Base-by-base conservation (phyloP, 2,329 filamentous ascomycete genomes). In the Fusarium poae region DNA sequence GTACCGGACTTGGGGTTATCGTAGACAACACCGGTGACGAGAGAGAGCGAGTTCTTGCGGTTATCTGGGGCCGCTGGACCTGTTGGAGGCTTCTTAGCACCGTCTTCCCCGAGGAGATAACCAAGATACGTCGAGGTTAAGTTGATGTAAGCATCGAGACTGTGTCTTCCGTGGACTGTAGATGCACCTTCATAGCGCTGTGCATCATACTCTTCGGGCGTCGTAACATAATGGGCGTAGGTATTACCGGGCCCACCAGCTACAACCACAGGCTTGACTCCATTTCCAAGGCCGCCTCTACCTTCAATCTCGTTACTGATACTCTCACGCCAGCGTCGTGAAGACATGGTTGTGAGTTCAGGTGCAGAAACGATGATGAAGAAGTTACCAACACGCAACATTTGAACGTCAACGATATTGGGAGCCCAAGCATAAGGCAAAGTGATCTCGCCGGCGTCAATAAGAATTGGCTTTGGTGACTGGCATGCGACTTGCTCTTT, bases 151-250 rank as follows among this genome's bases (percentile, higher is more conserved):
- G 59, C 59, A 3, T 62, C 40, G 0, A 62, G 32, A 2, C 57
- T 62, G 18, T 62, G 40, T 3, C 59, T 55, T 2, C 59, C 59
- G 3, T 62, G 59, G 0, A 62, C 27, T 1, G 59, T 62, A 0
- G 59, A 62, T 1, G 46, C 59, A 6, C 59, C 59, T 37, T 62
- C 59, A 9, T 62, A 62, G 0, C 59, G n/a, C 10, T 62, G 59
- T 0, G 42, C 29, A 55, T 62, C 57, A 21, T 62, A 62, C 9
- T 62, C 59, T 3, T 62, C 59, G 1, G 59, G 57, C 0, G 59
- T 62, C 2, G 59, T 62, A 3, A 60, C 59, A 12, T 62, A 62
- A 6, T 62, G 59, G 0, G 59, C 59, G 2, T 62, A 62, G 0
- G 59, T 62, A 35, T 62, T 62, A 0, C 37, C 57, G 2, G 59